Conservation (phyloP, 371 early-diverging fungal species). For the Capillidium heterosporum region DNA sequence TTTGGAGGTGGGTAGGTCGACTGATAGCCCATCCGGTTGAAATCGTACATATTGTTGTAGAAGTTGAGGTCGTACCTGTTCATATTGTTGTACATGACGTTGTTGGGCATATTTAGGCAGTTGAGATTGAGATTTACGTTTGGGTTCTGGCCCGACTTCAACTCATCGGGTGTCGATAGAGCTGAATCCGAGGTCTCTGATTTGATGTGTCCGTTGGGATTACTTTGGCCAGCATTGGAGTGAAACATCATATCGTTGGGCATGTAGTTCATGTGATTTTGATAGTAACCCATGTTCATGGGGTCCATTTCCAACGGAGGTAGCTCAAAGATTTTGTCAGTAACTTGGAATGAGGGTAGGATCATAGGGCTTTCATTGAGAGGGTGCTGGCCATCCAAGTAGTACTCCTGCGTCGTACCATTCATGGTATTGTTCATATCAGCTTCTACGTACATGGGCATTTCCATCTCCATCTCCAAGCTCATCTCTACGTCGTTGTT, state of each 20-base stretch:
- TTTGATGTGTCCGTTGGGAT: background rate
- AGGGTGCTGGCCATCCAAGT: too few relatives aligned
- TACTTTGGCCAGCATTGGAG: background rate
- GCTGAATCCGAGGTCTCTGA: background rate
- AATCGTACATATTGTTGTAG: background rate
- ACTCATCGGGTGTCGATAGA: background rate
- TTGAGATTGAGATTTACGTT: background rate
- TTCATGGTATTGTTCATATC: too few relatives aligned
- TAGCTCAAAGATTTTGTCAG: too few relatives aligned
- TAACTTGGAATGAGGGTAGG: too few relatives aligned
- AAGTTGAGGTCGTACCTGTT: background rate
- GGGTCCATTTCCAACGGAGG: background rate
- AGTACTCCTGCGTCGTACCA: too few relatives aligned
- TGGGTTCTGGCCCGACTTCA: background rate
- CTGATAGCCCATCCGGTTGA: background rate
- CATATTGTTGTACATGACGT: background rate
- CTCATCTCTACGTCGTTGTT: too few relatives aligned
- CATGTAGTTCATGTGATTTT: too few relatives aligned
- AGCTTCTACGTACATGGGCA: too few relatives aligned
- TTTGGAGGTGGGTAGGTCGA: too few relatives aligned
- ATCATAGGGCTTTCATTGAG: too few relatives aligned
- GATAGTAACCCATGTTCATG: background rate
- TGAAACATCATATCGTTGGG: too few relatives aligned
- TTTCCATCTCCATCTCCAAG: too few relatives aligned
- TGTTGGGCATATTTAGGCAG: background rate